Conservation (phyloP, 2,329 filamentous ascomycete species). For the Kalaharituber pfeilii region DNA sequence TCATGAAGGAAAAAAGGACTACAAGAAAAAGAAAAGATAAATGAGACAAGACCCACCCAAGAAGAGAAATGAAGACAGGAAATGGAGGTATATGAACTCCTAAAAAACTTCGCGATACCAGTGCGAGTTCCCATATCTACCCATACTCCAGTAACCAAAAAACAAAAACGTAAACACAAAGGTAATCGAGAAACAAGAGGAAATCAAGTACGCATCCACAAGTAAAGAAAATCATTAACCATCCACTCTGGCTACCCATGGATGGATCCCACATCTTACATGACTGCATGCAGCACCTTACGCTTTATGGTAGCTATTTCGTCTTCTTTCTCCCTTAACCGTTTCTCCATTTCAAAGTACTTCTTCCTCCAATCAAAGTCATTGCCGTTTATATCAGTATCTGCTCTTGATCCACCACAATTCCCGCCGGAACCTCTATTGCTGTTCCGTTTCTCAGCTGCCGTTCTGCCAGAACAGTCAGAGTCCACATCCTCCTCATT, state of each 20-base stretch:
- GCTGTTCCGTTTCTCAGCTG: not conserved
- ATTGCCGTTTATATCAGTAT: not conserved
- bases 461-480: not conserved
- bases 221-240: not conserved
- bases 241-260: too few species aligned
- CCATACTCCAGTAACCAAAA: not conserved
- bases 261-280: too few species aligned
- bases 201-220: not conserved
- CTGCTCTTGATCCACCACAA: not conserved
- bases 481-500: conserved; percentile 15
- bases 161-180: conserved; percentile 7
- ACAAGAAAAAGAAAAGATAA: not conserved
- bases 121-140: conserved; percentile 1
- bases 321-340: conserved; percentile 42
- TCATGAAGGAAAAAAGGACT: not conserved
- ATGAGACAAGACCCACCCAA: conserved; percentile 1
- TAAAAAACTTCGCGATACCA: conserved; percentile 3
- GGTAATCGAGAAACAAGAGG: conserved; percentile 5
- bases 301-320: conserved; percentile 32
- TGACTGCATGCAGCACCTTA: conserved; percentile 28
- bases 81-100: not conserved
- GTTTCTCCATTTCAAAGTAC: conserved; percentile 36
- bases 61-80: conserved; percentile 1
- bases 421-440: not conserved
- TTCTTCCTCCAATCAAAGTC: not conserved